Base-by-base conservation (phyloP, 2,329 filamentous ascomycete genomes). In the Pestalotiopsis sp. region DNA sequence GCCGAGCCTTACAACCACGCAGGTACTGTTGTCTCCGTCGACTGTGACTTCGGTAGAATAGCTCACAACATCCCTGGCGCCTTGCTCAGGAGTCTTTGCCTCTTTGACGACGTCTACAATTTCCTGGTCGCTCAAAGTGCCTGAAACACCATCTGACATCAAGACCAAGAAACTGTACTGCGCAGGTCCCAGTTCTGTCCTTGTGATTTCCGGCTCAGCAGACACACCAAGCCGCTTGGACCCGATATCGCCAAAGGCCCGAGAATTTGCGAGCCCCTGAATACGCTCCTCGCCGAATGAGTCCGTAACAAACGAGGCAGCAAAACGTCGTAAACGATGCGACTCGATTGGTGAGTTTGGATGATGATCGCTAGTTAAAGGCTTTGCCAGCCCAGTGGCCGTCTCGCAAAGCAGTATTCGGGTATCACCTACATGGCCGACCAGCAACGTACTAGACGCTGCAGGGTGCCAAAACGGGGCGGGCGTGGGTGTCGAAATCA, bases 241-340 rank as follows among this genome's bases (percentile, higher is more conserved):
- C 41, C 88, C 88, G 82, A 98, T 94, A 82, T 99, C 96, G 31
- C 96, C 96, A 78, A 99, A 98, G 3, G 96, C 88, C 38, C 96
- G 92, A 39, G 93, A 97, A 82, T 99, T 99, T 73, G 96, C 96
- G 0, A 99, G 87, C 0, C 96, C 95, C 14, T 91, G 91, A 80
- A 99, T 96, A 73, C 96, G 94, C 81, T 98, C 95, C 82, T 99
- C 96, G 77, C 96, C 96, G 79, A 99, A 99, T 41, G 93, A 97
- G 81, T 99, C 96, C 0, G 95, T 96, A 20, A 97, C 92, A 78
- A 98, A 95, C 2, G 92, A 87, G 31, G 85, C 91, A 1, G 94
- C 93, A 78, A 95, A 98, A 63, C 95, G 91, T 59, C 95, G 92
- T 27, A 99, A 87, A 7, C 96, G 90, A 57, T 90, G 91, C 11